Evolutionary conservation across 495 filamentous ascomycete species (phyloP).

Genomic region (Lasiosphaeria miniovina): DNA sequence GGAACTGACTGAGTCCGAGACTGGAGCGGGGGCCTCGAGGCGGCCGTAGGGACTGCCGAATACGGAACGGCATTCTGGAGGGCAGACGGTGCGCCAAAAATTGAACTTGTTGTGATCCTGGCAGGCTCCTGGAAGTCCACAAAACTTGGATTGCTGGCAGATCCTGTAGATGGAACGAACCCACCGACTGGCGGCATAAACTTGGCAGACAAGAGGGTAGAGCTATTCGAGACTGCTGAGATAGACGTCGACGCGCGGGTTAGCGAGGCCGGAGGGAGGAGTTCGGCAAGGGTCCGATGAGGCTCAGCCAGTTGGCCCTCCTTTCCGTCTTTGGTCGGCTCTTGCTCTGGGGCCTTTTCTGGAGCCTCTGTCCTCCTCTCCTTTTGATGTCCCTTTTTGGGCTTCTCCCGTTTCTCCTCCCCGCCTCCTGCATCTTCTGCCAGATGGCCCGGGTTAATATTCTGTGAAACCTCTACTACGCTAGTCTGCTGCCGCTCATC

Average conservation of each 20-base stretch:
- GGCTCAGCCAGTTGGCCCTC: not conserved
- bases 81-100: not conserved
- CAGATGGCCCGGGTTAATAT: too few species aligned
- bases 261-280: too few species aligned
- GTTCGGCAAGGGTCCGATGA: not conserved
- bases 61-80: not conserved
- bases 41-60: not conserved
- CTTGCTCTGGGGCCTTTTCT: not conserved
- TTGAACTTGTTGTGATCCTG: not conserved
- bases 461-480: too few species aligned
- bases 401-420: not conserved
- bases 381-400: not conserved
- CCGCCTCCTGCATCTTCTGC: too few species aligned
- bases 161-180: not conserved
- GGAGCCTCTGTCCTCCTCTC: constrained; percentile 1
- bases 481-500: too few species aligned
- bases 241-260: not conserved
- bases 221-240: constrained; percentile 7
- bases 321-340: not conserved
- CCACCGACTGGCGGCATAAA: not conserved
- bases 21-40: not conserved
- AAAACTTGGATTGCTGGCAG: constrained; percentile 12
- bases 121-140: constrained; percentile 8
- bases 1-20: not conserved
- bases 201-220: constrained; percentile 1